These are phyloP conservation scores for Pyrrhoderma lamaoense DNA, from an alignment of 1,284 basidiomycete genomes.

Conservation along the genomic window DNA sequence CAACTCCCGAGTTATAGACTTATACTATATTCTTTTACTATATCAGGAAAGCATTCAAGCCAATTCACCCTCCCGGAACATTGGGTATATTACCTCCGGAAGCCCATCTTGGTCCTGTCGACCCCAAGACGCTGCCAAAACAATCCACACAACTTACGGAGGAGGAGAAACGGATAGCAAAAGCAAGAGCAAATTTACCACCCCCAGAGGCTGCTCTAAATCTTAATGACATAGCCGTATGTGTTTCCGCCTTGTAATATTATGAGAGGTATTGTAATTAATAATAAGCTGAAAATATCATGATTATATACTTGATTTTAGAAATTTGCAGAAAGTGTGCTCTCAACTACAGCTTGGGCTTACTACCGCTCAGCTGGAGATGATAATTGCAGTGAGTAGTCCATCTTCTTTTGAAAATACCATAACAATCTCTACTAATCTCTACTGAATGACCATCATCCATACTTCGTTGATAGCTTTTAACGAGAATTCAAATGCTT, in stretches of 20 bases:
- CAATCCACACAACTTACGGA: slow-evolving; percentile 28
- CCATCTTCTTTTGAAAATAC: not conserved
- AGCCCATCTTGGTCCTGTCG: slow-evolving; percentile 38
- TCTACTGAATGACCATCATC: too few relatives aligned
- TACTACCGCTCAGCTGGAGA: slow-evolving; percentile 45
- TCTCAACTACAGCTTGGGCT: slow-evolving; percentile 40
- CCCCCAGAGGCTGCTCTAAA: slow-evolving; percentile 37
- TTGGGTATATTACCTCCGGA: slow-evolving; percentile 26
- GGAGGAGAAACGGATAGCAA: slow-evolving; percentile 36
- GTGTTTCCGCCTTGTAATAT: not conserved
- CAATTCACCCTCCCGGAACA: slow-evolving; percentile 31
- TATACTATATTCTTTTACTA: not conserved
- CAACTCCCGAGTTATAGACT: not conserved
- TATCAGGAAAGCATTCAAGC: slow-evolving; percentile 30
- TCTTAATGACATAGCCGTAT: slow-evolving; percentile 38
- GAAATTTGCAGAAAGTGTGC: slow-evolving; percentile 28
- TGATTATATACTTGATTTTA: slow-evolving; percentile 10
- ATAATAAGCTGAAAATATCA: not conserved
- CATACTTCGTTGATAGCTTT: slow-evolving; percentile 26
- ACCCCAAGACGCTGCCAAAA: slow-evolving; percentile 35
- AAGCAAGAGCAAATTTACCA: slow-evolving; percentile 35
- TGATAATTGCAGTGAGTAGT: slow-evolving; percentile 33
- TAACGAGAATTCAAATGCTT: slow-evolving; percentile 38
- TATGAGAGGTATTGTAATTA: not conserved
- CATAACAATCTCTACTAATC: not conserved